Base-by-base conservation (phyloP, 2,329 filamentous ascomycete genomes). In the Penicillium sp. region DNA sequence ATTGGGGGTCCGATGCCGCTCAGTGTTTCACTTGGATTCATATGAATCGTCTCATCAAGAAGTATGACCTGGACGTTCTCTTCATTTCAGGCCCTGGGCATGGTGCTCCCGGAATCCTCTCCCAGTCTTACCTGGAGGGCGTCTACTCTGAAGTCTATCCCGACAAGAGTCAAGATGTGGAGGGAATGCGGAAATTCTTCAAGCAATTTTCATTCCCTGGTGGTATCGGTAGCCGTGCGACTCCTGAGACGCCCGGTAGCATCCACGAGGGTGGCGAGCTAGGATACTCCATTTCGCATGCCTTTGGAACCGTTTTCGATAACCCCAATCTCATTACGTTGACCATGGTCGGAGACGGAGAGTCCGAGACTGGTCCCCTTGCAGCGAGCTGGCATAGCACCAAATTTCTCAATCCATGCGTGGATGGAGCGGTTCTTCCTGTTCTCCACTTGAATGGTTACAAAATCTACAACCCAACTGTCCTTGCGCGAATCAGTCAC, bases 131-230 rank as follows among this genome's bases (percentile, higher is more conserved):
- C 59, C 77, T 90, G 11, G 86, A 90, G 62, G 86, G 86, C 26
- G 81, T 84, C 34, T 89, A 89, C 68, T 82, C 82, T 1, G 85
- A 89, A 60, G 81, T 89, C 20, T 90, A 89, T 57, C 85, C 85
- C 2, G 79, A 86, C 48, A 87, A 85, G 71, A 79, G 81, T 2
- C 79, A 86, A 57, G 80, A 86, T 61, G 69, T 77, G 31, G 78
- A 84, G 47, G 86, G 86, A 22, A 72, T 90, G 75, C 79, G 82
- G 58, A 78, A 76, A 50, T 89, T 89, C 75, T 89, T 89, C 79
- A 89, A 88, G 71, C 80, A 85, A 55, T 90, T 90, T 71, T 89
- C 85, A 1, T 89, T 89, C 69, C 86, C 86, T 0, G 86, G 86
- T 14, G 86, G 86, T 44, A 84, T 89, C 58, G 85, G 85, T 44